These are phyloP conservation scores for Sonneratia caseolaris DNA, from an alignment of 345 rosid species.

Conservation along the genomic window DNA sequence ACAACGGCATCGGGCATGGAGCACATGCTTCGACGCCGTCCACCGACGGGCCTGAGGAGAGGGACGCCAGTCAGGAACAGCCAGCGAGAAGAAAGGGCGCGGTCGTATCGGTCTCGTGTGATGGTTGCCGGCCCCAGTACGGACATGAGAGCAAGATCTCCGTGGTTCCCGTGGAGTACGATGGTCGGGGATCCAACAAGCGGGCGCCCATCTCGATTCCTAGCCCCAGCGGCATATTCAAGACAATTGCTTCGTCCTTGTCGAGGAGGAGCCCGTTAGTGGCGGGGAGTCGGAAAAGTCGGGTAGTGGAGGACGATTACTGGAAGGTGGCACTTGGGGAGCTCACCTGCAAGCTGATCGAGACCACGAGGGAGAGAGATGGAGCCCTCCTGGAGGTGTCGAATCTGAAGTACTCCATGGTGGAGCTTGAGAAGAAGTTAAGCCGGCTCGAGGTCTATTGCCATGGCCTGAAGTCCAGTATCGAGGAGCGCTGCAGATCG, in stretches of 20 bases:
- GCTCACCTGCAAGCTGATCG: conserved; percentile 69
- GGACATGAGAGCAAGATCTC: conserved; percentile 63
- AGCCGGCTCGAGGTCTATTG: conserved; percentile 77
- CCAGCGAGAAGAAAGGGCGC: neutral
- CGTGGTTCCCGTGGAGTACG: conserved; percentile 64
- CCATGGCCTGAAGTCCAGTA: conserved; percentile 62
- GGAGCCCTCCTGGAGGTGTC: conserved; percentile 76
- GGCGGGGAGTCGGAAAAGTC: neutral
- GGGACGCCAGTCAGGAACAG: neutral
- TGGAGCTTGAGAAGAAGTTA: conserved; percentile 93
- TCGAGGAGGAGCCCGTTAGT: conserved; percentile 48
- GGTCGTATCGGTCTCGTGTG: conserved; percentile 58
- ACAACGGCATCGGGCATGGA: conserved; percentile 4
- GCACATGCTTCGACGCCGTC: conserved; percentile 8
- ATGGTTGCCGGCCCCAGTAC: conserved; percentile 63
- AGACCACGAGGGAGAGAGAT: conserved; percentile 72
- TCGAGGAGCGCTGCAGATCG: conserved; percentile 52
- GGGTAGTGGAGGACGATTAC: conserved; percentile 33
- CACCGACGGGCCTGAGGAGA: neutral
- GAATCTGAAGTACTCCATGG: conserved; percentile 63
- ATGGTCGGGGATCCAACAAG: conserved; percentile 13
- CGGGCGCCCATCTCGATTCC: conserved; percentile 25
- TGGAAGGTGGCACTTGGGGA: conserved; percentile 71
- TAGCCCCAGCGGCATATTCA: conserved; percentile 74
- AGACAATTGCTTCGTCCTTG: conserved; percentile 54